phyloP scores from a whole-genome alignment of 306 rosid genomes.

The Cicer cuneatum region DNA sequence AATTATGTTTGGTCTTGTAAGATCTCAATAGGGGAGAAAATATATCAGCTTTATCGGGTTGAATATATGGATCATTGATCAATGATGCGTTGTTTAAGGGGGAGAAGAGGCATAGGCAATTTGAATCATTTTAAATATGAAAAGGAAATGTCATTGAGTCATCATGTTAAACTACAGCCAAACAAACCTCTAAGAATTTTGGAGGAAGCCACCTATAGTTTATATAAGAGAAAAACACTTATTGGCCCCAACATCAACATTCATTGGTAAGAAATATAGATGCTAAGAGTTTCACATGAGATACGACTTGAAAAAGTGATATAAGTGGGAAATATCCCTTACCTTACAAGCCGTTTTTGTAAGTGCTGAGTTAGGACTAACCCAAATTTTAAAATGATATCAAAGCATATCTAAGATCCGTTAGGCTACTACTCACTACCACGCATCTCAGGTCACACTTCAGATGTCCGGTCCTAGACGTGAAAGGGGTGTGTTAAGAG shows the following conservation, averaged over 20 bases:
- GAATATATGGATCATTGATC: slow-evolving; percentile 2
- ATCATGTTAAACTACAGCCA: slow-evolving; percentile 5
- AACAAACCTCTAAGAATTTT: not conserved
- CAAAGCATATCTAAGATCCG: too few relatives aligned
- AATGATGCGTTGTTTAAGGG: not conserved
- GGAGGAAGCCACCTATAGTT: not conserved
- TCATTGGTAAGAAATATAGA: not conserved
- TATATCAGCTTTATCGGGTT: not conserved
- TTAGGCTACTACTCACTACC: too few relatives aligned
- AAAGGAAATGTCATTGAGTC: slow-evolving; percentile 13
- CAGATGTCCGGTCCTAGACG: too few relatives aligned
- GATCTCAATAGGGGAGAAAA: not conserved
- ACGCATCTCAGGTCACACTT: too few relatives aligned
- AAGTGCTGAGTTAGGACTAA: too few relatives aligned
- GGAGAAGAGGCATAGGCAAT: not conserved
- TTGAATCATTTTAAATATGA: slow-evolving; percentile 1
- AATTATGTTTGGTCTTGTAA: slow-evolving; percentile 26
- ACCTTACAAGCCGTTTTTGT: too few relatives aligned
- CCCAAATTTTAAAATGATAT: too few relatives aligned
- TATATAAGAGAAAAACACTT: not conserved
- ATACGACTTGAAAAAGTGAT: too few relatives aligned
- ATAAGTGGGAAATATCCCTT: too few relatives aligned
- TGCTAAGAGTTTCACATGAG: too few relatives aligned
- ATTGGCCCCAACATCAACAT: not conserved
- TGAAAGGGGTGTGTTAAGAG: too few relatives aligned